Conservation (phyloP, 176 grass and related monocot species). For the Carex littledalei region DNA sequence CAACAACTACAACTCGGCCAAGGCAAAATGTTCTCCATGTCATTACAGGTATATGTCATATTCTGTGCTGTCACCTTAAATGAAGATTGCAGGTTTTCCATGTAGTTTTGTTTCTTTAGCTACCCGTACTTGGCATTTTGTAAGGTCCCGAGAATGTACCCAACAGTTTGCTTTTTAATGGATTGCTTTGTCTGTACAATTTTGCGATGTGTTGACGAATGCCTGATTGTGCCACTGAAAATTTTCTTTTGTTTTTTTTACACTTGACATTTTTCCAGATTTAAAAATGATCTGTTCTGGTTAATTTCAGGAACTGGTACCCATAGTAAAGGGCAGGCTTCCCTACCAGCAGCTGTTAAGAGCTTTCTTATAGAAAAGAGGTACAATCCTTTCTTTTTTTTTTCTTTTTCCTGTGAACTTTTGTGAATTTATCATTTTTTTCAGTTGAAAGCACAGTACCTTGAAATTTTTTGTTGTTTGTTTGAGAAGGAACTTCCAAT, state of each 20-base stretch:
- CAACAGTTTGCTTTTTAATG: neutral
- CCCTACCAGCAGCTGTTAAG: constrained; percentile 55
- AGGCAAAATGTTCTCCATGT: constrained; percentile 63
- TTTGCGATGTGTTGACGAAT: neutral
- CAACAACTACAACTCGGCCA: constrained; percentile 22
- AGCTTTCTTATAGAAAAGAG: constrained; percentile 74
- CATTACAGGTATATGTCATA: constrained; percentile 56
- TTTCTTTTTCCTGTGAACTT: neutral
- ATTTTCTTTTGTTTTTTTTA: neutral
- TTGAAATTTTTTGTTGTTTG: neutral
- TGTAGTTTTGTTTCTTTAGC: neutral
- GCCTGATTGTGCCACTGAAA: neutral
- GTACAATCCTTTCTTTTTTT: constrained; percentile 11
- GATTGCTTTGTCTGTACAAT: neutral
- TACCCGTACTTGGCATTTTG: neutral
- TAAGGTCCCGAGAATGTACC: neutral
- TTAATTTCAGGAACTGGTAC: constrained; percentile 69
- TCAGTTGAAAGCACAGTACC: neutral
- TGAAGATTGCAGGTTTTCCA: neutral
- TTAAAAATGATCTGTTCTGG: constrained; percentile 8
- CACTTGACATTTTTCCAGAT: neutral
- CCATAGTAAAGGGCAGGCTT: constrained; percentile 85
- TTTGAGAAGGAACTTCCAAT: neutral
- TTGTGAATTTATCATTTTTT: neutral
- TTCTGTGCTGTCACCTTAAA: neutral